Evolutionary conservation across 1,139 yeast genomes (phyloP).

Genomic region (Yamadazyma triangularis): DNA sequence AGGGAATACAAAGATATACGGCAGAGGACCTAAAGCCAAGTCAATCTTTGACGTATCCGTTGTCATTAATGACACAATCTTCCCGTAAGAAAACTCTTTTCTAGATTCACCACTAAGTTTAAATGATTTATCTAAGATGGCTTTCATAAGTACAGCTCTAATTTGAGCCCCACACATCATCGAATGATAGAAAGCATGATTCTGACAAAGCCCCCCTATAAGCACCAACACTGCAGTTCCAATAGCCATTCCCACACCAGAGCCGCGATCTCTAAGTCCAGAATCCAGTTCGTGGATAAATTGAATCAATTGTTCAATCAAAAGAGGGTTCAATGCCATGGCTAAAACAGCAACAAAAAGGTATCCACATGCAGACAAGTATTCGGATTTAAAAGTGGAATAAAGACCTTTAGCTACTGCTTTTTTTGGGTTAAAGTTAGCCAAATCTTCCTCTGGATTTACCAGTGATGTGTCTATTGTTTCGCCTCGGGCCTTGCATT

Average conservation of each 20-base stretch:
- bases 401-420: conserved; percentile 17
- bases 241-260: conserved; percentile 37
- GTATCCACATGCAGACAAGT: conserved; percentile 17
- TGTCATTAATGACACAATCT: conserved; percentile 52
- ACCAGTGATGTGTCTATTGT: conserved; percentile 10
- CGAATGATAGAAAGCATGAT: conserved; percentile 17
- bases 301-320: conserved; percentile 23
- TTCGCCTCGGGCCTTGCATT: conserved; percentile 16
- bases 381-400: conserved; percentile 25
- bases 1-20: conserved; percentile 23
- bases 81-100: conserved; percentile 58
- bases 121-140: conserved; percentile 65
- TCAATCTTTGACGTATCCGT: conserved; percentile 36
- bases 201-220: conserved; percentile 23
- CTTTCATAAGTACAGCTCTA: conserved; percentile 62
- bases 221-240: conserved; percentile 24
- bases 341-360: conserved; percentile 16
- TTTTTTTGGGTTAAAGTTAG: conserved; percentile 19
- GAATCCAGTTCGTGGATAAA: conserved; percentile 23
- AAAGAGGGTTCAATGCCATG: conserved; percentile 22
- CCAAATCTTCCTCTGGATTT: conserved; percentile 18
- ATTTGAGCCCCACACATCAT: conserved; percentile 55
- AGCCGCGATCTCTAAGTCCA: conserved; percentile 20
- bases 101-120: conserved; percentile 54
- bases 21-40: conserved; percentile 29